Base-by-base conservation (phyloP, 441 rosid genomes). In the Bocquillonia castaneifolia region DNA sequence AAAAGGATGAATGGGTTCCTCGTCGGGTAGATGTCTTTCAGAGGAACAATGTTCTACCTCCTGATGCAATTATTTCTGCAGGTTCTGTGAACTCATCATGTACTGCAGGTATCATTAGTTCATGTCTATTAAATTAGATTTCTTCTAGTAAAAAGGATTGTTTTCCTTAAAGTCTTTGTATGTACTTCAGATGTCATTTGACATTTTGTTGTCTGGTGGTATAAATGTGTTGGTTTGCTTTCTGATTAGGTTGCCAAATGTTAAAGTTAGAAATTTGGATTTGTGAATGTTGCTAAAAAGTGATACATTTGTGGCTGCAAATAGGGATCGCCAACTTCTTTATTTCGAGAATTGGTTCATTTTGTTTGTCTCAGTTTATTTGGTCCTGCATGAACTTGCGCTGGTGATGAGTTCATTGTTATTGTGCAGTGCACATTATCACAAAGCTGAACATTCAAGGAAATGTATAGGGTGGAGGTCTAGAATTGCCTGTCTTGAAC, bases 1-100 rank as follows among this genome's bases (percentile, higher is more conserved):
- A 94, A 82, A 94, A 92, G 84, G 99, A 94, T 81, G 98, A 92
- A 75, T 92, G 97, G 97, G 72, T 68, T 68, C 99, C 99, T 76
- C 97, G 97, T 44, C 99, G 97, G 57, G 74, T 94, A 72, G 97
- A 92, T 4, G 76, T 88, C 45, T 94, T 94, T 72, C 88, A 84
- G 70, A 86, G 76, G 83, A 69, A 87, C 42, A 92, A 90, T 79
- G 79, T 86, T 58, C 75, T 94, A 65, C 97, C 98, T 71, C 80
- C 88, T 66, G 74, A 85, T 82, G 93, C 99, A 17, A 60, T 94
- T 76, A 73, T 94, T 78, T 83, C 99, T 29, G 98, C 98, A 60
- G 97, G 99, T 76, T 71, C 88, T 77, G 77, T 82, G 59, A 92
- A 87, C 79, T 92, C 96, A 23, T 76, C 97, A 20, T 94, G 98